A percentile compares a stretch with the other conserved stretches of the same genome.
phyloP scores from a whole-genome alignment of 1,139 yeast species.

The Debaryomyces fabryi region DNA sequence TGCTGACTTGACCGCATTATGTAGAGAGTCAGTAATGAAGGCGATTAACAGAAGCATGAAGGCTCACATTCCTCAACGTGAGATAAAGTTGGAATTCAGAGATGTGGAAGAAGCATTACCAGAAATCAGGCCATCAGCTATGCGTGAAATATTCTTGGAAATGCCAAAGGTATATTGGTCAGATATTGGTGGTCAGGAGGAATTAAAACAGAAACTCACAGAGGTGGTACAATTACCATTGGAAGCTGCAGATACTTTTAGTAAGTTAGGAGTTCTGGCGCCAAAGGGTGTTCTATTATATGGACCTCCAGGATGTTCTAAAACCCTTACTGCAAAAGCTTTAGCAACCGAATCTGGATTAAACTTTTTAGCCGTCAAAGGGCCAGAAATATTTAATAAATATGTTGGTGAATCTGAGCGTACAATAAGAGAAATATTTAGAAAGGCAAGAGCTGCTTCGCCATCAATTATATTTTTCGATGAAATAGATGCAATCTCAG shows the following conservation, averaged over 20 bases:
- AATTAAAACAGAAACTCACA: slow-evolving; percentile 71
- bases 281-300: slow-evolving; percentile 90
- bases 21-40: slow-evolving; percentile 86
- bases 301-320: slow-evolving; percentile 98
- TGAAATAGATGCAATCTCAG: slow-evolving; percentile 90
- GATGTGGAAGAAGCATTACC: slow-evolving; percentile 72
- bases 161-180: slow-evolving; percentile 93
- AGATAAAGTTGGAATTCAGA: slow-evolving; percentile 34
- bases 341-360: slow-evolving; percentile 93
- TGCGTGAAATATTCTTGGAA: slow-evolving; percentile 92
- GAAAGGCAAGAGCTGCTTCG: slow-evolving; percentile 90
- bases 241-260: slow-evolving; percentile 78
- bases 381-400: slow-evolving; percentile 92
- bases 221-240: slow-evolving; percentile 94
- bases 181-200: slow-evolving; percentile 95
- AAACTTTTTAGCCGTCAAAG: slow-evolving; percentile 90
- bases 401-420: slow-evolving; percentile 94
- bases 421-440: slow-evolving; percentile 83
- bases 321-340: slow-evolving; percentile 92
- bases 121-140: slow-evolving; percentile 90
- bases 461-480: slow-evolving; percentile 93
- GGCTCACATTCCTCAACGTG: slow-evolving; percentile 20
- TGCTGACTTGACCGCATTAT: slow-evolving; percentile 85
- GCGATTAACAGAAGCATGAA: slow-evolving; percentile 66
- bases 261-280: slow-evolving; percentile 76